phyloP scores from a whole-genome alignment of 2,329 filamentous ascomycete genomes.

The Cordyceps tenuipes region DNA sequence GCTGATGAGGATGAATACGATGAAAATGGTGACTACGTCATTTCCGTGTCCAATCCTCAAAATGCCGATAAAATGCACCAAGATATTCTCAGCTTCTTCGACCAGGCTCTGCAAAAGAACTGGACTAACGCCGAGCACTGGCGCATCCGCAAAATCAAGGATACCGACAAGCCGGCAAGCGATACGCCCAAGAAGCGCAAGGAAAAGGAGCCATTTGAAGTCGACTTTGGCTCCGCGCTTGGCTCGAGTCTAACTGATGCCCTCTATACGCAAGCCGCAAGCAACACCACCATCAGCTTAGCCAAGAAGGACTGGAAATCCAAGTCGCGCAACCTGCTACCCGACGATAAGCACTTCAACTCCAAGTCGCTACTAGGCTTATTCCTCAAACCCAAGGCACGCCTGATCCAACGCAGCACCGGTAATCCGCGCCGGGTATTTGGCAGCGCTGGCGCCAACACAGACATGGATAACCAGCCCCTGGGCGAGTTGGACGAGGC shows the following conservation, averaged over 20 bases:
- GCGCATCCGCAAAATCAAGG: constrained; percentile 91
- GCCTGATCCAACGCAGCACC: constrained; percentile 59
- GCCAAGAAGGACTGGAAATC: constrained; percentile 95
- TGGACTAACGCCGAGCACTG: constrained; percentile 98
- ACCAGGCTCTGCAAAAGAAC: constrained; percentile 92
- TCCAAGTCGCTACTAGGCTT: constrained; percentile 81
- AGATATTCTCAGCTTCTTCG: constrained; percentile 96
- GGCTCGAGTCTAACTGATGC: constrained; percentile 61
- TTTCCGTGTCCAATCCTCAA: constrained; percentile 63
- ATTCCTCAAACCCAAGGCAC: constrained; percentile 91
- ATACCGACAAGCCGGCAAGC: constrained; percentile 55
- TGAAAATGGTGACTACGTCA: constrained; percentile 63
- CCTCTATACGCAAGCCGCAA: constrained; percentile 73
- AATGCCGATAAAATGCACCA: constrained; percentile 69
- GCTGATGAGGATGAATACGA: constrained; percentile 28
- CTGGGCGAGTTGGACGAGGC: constrained; percentile 86
- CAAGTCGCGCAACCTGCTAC: constrained; percentile 83
- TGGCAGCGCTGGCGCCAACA: constrained; percentile 25
- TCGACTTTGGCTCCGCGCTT: constrained; percentile 76
- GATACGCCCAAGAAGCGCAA: constrained; percentile 59
- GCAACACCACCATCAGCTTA: constrained; percentile 72
- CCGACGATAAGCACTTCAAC: constrained; percentile 97
- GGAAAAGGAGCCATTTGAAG: constrained; percentile 93
- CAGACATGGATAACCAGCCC: constrained; percentile 38
- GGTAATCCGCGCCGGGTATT: constrained; percentile 36